Conservation (phyloP, 2,329 filamentous ascomycete genomes). For the Fusarium sp. region DNA sequence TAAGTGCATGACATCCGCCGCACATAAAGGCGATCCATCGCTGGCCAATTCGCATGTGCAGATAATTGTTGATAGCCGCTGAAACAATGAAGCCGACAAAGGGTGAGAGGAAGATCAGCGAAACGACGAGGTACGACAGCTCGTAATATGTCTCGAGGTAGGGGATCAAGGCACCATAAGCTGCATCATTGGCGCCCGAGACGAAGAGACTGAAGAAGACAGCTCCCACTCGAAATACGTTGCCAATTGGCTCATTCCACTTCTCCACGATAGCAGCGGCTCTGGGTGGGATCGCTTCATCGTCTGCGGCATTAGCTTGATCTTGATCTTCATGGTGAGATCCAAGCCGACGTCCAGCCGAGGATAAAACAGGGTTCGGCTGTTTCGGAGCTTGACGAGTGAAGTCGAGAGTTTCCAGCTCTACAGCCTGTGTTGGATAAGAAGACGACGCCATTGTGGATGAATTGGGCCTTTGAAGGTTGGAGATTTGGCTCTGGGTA, state of each 20-base stretch:
- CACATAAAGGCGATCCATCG: conserved; percentile 70
- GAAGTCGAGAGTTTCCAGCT: conserved; percentile 14
- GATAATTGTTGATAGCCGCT: conserved; percentile 68
- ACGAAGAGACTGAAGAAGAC: conserved; percentile 69
- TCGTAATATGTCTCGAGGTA: conserved; percentile 63
- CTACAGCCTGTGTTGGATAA: conserved; percentile 11
- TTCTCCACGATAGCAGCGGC: conserved; percentile 17
- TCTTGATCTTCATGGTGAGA: not conserved
- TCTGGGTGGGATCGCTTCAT: not conserved
- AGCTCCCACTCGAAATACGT: conserved; percentile 60
- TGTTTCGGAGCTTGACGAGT: conserved; percentile 5
- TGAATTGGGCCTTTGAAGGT: not conserved
- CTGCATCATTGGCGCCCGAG: conserved; percentile 69
- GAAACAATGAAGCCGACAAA: conserved; percentile 73
- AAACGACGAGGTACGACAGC: conserved; percentile 71
- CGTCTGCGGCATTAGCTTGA: not conserved
- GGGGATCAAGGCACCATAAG: conserved; percentile 52
- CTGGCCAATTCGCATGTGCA: conserved; percentile 47
- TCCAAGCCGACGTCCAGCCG: conserved; percentile 16
- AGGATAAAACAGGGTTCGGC: conserved; percentile 11
- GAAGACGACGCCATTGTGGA: conserved; percentile 5
- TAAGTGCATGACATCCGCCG: conserved; percentile 67
- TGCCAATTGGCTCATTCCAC: conserved; percentile 46
- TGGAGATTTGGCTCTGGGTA: not conserved
- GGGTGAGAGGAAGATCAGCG: conserved; percentile 73